Conservation (phyloP, 768 basidiomycete genomes). For the Astraeus odoratus region DNA sequence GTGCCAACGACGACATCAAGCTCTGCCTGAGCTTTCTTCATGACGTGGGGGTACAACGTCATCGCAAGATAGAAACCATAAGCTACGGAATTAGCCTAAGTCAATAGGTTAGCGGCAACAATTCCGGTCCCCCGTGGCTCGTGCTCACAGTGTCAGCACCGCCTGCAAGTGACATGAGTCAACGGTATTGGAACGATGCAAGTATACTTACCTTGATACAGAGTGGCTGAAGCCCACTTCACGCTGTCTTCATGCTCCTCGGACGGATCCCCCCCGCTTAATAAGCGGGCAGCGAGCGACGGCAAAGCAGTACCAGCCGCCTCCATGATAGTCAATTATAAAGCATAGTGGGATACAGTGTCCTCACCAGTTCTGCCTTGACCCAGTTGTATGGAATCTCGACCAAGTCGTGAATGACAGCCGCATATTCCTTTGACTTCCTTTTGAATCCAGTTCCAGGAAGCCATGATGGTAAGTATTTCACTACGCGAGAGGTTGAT, state of each 20-base stretch:
- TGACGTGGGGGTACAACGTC: conserved; percentile 21
- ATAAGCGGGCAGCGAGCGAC: conserved; percentile 10
- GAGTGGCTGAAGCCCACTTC: conserved; percentile 12
- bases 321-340: not conserved
- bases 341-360: not conserved
- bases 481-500: no score
- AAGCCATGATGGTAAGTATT: conserved; percentile 17
- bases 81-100: conserved; percentile 8
- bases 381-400: conserved; percentile 11
- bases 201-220: conserved; percentile 8
- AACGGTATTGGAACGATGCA: not conserved
- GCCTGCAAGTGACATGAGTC: conserved; percentile 3
- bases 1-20: conserved; percentile 22
- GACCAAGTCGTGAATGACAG: conserved; percentile 1
- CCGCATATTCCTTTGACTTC: conserved; percentile 6
- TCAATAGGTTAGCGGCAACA: conserved; percentile 18
- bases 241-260: conserved; percentile 11
- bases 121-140: not conserved
- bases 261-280: conserved; percentile 6
- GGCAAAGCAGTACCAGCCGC: conserved; percentile 10
- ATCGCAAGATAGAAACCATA: conserved; percentile 21
- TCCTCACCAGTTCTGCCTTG: conserved; percentile 12
- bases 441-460: conserved; percentile 15
- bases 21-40: conserved; percentile 22
- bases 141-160: conserved; percentile 20